Evolutionary conservation across 2,329 filamentous ascomycete species (phyloP), one percentile per base, ranked within the genome.

Genomic region (Hypoxylon sp.): DNA sequence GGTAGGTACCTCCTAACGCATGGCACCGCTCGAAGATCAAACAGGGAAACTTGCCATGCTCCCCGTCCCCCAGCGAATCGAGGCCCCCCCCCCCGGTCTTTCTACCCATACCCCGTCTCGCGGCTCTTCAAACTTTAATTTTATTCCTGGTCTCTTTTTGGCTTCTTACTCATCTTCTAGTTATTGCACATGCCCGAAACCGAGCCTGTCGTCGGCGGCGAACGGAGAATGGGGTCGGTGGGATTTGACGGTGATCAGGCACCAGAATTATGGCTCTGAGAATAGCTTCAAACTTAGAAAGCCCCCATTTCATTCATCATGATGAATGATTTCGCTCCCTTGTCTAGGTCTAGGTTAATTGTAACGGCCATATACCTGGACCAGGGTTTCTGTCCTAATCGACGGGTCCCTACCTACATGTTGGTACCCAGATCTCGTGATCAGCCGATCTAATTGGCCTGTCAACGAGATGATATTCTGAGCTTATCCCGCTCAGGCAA

Each of bases 61-160:
- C n/a, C n/a, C n/a, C n/a, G n/a, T n/a, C n/a, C n/a, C n/a, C n/a
- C n/a, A n/a, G n/a, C n/a, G n/a, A n/a, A n/a, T n/a, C n/a, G n/a
- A n/a, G n/a, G 17, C 17, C n/a, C n/a, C n/a, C 44, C 46, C 32
- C 27, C 35, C 39, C 52, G 10, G 17, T 37, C 24, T 17, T 35
- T 24, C 19, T 39, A 31, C 21, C 44, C 19, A 27, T 4, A 19
- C 17, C 42, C 51, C 51, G 29, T 62, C 48, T 54, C 57, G 54
- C 58, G 64, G 64, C 64, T 67, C 59, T 54, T 55, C 31, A 32
- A 67, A 59, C 53, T 53, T 61, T 62, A 67, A 62, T 62, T 59
- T 54, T 60, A 67, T 62, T 62, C 42, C 54, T 51, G n/a, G 57
- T 24, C 51, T 15, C 29, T 37, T 44, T 37, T 61, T 60, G 19